Conservation (phyloP, 73 alveolate species). For the Tetrahymena malaccensis region DNA sequence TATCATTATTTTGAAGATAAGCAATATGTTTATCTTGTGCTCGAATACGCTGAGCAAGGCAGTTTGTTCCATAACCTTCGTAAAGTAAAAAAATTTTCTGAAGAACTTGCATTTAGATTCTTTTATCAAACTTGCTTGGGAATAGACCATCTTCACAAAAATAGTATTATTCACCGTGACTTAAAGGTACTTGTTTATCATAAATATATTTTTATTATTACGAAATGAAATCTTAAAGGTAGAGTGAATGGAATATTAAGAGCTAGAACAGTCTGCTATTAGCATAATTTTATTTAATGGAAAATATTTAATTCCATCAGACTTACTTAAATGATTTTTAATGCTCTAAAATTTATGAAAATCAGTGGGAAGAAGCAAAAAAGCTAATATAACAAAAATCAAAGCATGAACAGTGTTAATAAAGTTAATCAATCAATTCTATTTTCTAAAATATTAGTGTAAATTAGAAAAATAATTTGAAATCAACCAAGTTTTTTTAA, state of each 20-base stretch:
- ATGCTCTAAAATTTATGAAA: not conserved
- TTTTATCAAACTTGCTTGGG: slow-evolving; percentile 52
- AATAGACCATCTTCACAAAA: slow-evolving; percentile 43
- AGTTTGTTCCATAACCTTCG: slow-evolving; percentile 36
- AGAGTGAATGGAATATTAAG: not conserved
- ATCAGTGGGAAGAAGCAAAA: not conserved
- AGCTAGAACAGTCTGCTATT: not conserved
- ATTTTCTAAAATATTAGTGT: not conserved
- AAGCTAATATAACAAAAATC: too few relatives aligned
- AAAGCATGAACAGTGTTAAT: not conserved
- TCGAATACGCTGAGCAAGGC: slow-evolving; percentile 63
- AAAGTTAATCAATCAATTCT: not conserved
- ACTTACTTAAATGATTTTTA: not conserved
- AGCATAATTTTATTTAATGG: not conserved
- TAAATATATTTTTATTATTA: not conserved
- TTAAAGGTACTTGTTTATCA: slow-evolving; percentile 4
- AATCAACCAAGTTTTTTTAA: not conserved
- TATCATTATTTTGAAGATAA: slow-evolving; percentile 84
- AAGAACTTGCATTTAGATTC: slow-evolving; percentile 42
- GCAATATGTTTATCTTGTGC: slow-evolving; percentile 65
- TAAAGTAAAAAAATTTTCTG: slow-evolving; percentile 39
- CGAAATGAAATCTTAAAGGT: not conserved
- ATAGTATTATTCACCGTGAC: slow-evolving; percentile 48
- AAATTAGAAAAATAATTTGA: too few relatives aligned
- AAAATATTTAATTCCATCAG: not conserved